A percentile compares a stretch with the other conserved stretches of the same genome.
Conservation (phyloP, 495 filamentous ascomycete species). For the Trypethelium eluteriae region DNA sequence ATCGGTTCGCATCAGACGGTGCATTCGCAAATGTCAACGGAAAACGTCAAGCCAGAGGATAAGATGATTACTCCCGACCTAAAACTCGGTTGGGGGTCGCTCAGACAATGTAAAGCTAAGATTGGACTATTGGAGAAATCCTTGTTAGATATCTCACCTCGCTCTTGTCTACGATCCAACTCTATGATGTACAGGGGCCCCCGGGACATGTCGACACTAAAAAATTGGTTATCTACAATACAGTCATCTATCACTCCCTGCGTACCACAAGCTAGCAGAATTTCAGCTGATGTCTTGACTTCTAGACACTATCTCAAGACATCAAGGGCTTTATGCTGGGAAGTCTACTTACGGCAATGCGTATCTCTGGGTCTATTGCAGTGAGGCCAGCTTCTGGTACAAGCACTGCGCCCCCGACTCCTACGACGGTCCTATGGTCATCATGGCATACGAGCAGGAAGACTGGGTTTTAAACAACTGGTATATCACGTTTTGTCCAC, state of each 20-base stretch:
- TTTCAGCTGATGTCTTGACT: background rate
- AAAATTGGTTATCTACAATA: background rate
- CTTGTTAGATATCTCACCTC: too few species aligned
- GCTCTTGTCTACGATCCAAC: too few species aligned
- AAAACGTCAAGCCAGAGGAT: too few species aligned
- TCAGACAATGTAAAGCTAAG: too few species aligned
- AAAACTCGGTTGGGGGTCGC: too few species aligned
- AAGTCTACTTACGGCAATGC: background rate
- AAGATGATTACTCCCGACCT: too few species aligned
- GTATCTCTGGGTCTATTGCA: slow-evolving; percentile 1
- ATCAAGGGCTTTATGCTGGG: background rate
- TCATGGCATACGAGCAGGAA: background rate
- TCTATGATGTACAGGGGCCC: too few species aligned
- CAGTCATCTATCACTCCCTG: background rate
- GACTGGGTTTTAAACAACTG: background rate
- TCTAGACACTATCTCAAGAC: background rate
- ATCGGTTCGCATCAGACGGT: background rate
- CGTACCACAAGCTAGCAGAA: background rate
- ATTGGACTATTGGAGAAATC: too few species aligned
- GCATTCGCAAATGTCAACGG: background rate
- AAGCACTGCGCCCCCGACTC: background rate
- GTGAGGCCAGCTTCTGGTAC: background rate
- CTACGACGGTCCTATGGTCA: background rate
- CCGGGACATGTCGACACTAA: too few species aligned
- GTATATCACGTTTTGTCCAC: slow-evolving; percentile 2